Evolutionary conservation across 2,329 filamentous ascomycete species (phyloP), one percentile per base, ranked within the genome.

Genomic region (Aspergillus ustus): DNA sequence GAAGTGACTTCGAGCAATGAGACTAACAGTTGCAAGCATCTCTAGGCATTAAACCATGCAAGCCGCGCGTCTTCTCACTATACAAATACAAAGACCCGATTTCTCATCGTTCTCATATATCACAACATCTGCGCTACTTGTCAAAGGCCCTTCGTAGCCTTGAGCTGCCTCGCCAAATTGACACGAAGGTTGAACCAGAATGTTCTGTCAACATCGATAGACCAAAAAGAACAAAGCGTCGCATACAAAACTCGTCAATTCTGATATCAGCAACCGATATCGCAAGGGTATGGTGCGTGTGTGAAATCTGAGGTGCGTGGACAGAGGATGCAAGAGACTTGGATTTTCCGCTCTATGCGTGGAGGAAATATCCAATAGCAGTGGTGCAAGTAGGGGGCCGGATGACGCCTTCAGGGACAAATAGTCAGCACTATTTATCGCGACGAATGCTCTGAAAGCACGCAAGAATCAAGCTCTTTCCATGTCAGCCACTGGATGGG

Each of bases 401-500:
- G 8, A 53, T 53, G 19, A 44, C 51, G 17, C 37, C 17, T 20
- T 53, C 31, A 25, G 22, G 11, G 51, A 7, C 51, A 13, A 53
- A 40, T 40, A 13, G 15, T 40, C 11, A 15, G 34, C 34, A 40
- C 13, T 40, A 13, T 40, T 40, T 13, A 40, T 40, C 6, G 34
- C 34, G 34, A 40, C 34, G 51, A 19, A 11, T 22, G 19, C 34
- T 2, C 17, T 22, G 4, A 28, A 44, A 53, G 13, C 51, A 53
- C 15, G 51, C 51, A 37, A 40, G 51, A 44, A 43, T 28, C 25
- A 53, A 53, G 51, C 51, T 53, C 51, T 28, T 53, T 53, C 28
- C 11, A 15, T 25, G 34, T 13, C 51, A 53, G 51, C 31, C 51
- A 53, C 51, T 29, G 34, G 34, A 20, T 25, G n/a, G 48, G 15